Evolutionary conservation across 495 filamentous ascomycete species (phyloP), one percentile per base, ranked within the genome.

Genomic region (Hypoxylon subgilvum): DNA sequence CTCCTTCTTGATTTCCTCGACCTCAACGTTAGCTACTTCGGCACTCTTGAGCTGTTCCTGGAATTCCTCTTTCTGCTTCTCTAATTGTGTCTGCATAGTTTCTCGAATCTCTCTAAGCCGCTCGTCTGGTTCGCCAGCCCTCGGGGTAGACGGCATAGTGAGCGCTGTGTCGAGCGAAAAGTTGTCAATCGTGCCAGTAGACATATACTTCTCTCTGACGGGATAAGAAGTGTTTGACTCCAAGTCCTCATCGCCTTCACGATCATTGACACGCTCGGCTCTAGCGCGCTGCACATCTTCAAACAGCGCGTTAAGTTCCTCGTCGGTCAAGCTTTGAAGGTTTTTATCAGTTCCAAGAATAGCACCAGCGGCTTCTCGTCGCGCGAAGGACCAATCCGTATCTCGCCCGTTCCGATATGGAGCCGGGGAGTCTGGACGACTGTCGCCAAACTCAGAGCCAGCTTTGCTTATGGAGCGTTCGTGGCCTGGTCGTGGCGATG

Each of bases 311-410:
- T 98, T 94, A 34, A 98, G 77, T 67, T 97, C 94, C 68, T 97
- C 94, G 69, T 98, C 93, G 0, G 89, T 91, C 57, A 98, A 77
- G 53, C 87, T 86, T 12, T 87, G 81, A 62, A 97, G 92, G 69
- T 91, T 93, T 57, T 96, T 92, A 65, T 96, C 92, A 2, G 88
- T 82, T n/a, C 94, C 94, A 23, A 97, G 80, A 64, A 96, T 88
- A 8, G 92, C 92, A 63, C 85, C 83, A 14, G 91, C 93, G 22
- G 94, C 94, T 78, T 99, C 94, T 70, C 91, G 79, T 59, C 95
- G 84, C 46, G 94, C 94, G 76, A 92, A 90, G 7, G 92, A 91
- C 94, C 94, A 99, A 72, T 99, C 94, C 1, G 91, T 89, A 69
- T 98, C 94, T 45, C 90, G 82, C 2, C 87, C 85, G 41, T 83